Evolutionary conservation across 2,329 filamentous ascomycete species (phyloP).

Genomic region (Chaetomiaceae sp.): DNA sequence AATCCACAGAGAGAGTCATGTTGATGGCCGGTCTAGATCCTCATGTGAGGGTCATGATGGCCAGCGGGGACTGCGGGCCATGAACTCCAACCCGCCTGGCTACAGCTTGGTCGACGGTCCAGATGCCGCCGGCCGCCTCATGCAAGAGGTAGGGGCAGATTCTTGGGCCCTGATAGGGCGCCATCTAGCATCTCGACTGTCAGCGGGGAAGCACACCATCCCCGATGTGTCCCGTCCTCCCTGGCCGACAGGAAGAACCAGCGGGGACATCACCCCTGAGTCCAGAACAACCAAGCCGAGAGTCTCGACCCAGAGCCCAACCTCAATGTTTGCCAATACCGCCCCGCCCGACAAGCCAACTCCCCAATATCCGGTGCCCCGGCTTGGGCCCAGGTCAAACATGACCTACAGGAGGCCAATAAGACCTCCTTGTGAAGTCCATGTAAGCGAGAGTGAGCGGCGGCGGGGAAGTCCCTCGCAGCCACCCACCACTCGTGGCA

Average conservation of each 20-base stretch:
- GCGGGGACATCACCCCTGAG: background rate
- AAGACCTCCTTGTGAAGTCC: background rate
- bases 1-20: no score
- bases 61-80: background rate
- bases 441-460: background rate
- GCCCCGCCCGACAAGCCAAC: background rate
- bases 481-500: no score
- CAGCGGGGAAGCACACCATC: background rate
- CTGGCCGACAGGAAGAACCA: no score
- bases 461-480: no score
- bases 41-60: no score
- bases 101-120: background rate
- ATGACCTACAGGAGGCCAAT: background rate
- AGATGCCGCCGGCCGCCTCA: background rate
- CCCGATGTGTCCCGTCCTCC: background rate
- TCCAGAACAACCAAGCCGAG: background rate
- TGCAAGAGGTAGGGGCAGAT: background rate
- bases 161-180: background rate
- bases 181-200: background rate
- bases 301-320: background rate
- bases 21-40: no score
- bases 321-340: background rate
- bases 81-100: background rate
- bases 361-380: background rate
- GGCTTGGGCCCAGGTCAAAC: background rate